Conservation (phyloP, 2,329 filamentous ascomycete genomes). For the Fusarium sp. region DNA sequence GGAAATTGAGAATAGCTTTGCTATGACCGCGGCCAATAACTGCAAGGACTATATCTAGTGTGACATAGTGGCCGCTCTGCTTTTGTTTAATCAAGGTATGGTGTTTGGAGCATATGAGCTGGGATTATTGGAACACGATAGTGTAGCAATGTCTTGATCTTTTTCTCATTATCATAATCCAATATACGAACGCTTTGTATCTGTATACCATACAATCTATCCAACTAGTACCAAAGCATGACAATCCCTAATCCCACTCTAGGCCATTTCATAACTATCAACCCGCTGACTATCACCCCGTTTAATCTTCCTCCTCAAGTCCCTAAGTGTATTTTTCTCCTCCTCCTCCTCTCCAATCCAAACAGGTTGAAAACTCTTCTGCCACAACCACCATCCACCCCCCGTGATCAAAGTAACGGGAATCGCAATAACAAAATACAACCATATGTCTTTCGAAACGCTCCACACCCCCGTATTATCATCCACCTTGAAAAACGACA, state of each 20-base stretch:
- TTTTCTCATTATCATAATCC: neutral
- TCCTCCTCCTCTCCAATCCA: constrained; percentile 25
- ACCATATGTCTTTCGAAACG: constrained; percentile 51
- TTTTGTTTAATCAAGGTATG: too few species aligned
- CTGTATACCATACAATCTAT: neutral
- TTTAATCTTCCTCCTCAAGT: neutral
- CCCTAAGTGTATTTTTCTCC: neutral
- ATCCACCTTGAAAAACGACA: constrained; percentile 56
- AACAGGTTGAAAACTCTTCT: neutral
- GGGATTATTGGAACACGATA: neutral
- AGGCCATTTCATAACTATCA: neutral
- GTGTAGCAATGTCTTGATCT: accelerated
- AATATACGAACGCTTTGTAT: neutral
- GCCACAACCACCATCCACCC: constrained; percentile 37
- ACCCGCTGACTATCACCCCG: neutral
- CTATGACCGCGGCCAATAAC: neutral
- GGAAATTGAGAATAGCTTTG: neutral
- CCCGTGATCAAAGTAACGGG: constrained; percentile 45
- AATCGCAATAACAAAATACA: constrained; percentile 51
- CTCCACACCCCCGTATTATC: constrained; percentile 42
- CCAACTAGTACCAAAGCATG: neutral
- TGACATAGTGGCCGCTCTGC: accelerated
- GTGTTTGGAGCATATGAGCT: neutral
- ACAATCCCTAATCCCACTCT: too few species aligned
- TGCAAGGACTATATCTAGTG: constrained; percentile 7